Evolutionary conservation across 768 basidiomycete species (phyloP).

Genomic region (Sutorius australiensis): DNA sequence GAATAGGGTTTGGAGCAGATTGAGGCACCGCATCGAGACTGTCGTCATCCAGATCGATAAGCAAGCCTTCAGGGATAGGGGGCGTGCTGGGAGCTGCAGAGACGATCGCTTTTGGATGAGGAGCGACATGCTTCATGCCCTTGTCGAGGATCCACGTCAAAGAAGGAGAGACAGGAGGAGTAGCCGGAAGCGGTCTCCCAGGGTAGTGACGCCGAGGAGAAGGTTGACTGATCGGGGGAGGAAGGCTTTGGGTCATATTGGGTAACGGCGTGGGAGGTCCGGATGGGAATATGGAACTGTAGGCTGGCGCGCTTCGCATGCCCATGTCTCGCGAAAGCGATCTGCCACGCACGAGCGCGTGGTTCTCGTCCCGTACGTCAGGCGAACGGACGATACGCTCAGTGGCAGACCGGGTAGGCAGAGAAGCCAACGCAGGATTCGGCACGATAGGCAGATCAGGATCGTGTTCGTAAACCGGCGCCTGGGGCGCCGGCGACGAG

Average conservation of each 20-base stretch:
- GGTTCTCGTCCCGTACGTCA: conserved; percentile 27
- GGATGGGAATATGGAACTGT: conserved; percentile 32
- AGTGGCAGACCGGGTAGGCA: conserved; percentile 31
- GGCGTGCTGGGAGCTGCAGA: conserved; percentile 27
- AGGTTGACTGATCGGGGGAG: conserved; percentile 19
- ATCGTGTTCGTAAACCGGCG: conserved; percentile 25
- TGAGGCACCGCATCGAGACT: conserved; percentile 25
- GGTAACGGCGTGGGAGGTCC: conserved; percentile 29
- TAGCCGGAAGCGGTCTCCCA: conserved; percentile 32
- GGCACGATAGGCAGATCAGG: conserved; percentile 25
- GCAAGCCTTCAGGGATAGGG: conserved; percentile 46
- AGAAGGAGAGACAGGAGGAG: conserved; percentile 31
- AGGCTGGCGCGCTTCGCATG: conserved; percentile 33
- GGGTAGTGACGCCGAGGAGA: conserved; percentile 33
- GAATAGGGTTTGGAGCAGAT: conserved; percentile 2
- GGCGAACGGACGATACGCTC: conserved; percentile 31
- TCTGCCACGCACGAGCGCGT: conserved; percentile 27
- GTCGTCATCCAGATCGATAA: conserved; percentile 54
- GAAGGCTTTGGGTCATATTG: conserved; percentile 23
- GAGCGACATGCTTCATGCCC: conserved; percentile 9
- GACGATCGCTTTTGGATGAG: conserved; percentile 17
- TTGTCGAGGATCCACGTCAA: conserved; percentile 35
- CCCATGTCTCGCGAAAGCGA: conserved; percentile 31
- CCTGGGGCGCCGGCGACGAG: conserved; percentile 21
- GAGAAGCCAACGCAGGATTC: conserved; percentile 10